phyloP scores from a whole-genome alignment of 768 basidiomycete genomes.

The Pulveroboletus sp. region DNA sequence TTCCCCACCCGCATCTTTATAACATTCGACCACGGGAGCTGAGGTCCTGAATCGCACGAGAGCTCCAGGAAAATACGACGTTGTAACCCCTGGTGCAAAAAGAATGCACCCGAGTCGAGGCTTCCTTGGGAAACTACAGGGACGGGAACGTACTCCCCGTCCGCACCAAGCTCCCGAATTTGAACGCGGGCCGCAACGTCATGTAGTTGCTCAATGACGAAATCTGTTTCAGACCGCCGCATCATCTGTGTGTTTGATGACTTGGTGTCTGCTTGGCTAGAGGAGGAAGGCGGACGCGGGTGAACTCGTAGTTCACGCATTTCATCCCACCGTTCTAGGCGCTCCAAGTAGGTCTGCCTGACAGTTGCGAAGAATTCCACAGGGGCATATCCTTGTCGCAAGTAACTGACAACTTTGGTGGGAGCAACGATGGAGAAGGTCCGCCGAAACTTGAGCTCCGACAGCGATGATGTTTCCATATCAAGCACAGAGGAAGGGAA shows the following conservation, averaged over 20 bases:
- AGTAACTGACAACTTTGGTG: constrained; percentile 63
- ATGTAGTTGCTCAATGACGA: constrained; percentile 80
- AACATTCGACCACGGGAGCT: constrained; percentile 83
- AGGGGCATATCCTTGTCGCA: constrained; percentile 74
- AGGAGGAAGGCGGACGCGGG: constrained; percentile 32
- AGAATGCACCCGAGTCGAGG: constrained; percentile 82
- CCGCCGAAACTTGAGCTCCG: constrained; percentile 79
- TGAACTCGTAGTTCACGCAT: constrained; percentile 69
- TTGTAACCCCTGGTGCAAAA: constrained; percentile 90
- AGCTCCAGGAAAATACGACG: constrained; percentile 72
- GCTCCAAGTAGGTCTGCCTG: constrained; percentile 78
- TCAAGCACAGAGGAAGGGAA: constrained; percentile 74
- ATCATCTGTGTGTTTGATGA: constrained; percentile 56
- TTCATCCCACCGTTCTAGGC: constrained; percentile 92
- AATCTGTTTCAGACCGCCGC: constrained; percentile 91
- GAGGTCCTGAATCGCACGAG: constrained; percentile 82
- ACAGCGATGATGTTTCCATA: constrained; percentile 62
- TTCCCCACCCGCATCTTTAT: constrained; percentile 75
- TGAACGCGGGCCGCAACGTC: constrained; percentile 89
- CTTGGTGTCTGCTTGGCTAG: constrained; percentile 32
- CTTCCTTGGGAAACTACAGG: constrained; percentile 72
- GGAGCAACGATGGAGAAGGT: constrained; percentile 76
- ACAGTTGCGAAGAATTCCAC: constrained; percentile 88
- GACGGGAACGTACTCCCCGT: constrained; percentile 80
- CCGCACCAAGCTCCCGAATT: constrained; percentile 78